These are phyloP conservation scores for Pleurotus platypus DNA, from an alignment of 768 basidiomycete genomes.

Conservation along the genomic window DNA sequence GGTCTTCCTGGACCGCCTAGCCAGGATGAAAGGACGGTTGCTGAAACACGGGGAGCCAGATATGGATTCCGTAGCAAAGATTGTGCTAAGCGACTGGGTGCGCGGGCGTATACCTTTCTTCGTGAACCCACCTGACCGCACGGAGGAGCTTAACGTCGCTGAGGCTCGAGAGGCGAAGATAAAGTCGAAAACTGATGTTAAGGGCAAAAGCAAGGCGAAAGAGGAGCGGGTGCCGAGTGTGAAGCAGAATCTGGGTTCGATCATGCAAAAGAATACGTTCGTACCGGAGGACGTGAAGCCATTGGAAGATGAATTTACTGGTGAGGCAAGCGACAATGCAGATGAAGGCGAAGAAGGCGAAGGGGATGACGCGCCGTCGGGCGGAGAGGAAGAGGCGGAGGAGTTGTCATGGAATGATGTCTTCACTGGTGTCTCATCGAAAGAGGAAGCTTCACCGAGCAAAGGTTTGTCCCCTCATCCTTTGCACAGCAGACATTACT, in stretches of 20 bases:
- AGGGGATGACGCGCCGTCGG: slow-evolving; percentile 31
- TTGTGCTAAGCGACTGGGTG: slow-evolving; percentile 95
- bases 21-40: slow-evolving; percentile 87
- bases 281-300: slow-evolving; percentile 78
- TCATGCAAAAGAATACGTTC: slow-evolving; percentile 87
- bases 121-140: slow-evolving; percentile 83
- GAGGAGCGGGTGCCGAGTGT: slow-evolving; percentile 54
- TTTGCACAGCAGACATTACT: not conserved
- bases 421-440: slow-evolving; percentile 51
- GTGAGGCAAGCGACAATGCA: slow-evolving; percentile 20
- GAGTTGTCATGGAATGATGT: slow-evolving; percentile 86
- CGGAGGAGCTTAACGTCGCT: slow-evolving; percentile 63
- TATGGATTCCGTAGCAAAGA: slow-evolving; percentile 88
- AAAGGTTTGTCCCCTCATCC: not conserved
- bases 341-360: slow-evolving; percentile 35
- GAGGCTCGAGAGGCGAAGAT: slow-evolving; percentile 55
- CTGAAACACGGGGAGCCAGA: slow-evolving; percentile 95
- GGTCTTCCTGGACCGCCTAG: slow-evolving; percentile 78
- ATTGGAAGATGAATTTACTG: slow-evolving; percentile 50
- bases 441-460: slow-evolving; percentile 21
- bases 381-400: slow-evolving; percentile 38
- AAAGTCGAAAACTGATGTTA: slow-evolving; percentile 33
- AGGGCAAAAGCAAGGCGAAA: slow-evolving; percentile 53
- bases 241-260: slow-evolving; percentile 81
- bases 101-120: slow-evolving; percentile 97